phyloP scores from a whole-genome alignment of 1,284 basidiomycete genomes.

The Fomitopsis betulina region DNA sequence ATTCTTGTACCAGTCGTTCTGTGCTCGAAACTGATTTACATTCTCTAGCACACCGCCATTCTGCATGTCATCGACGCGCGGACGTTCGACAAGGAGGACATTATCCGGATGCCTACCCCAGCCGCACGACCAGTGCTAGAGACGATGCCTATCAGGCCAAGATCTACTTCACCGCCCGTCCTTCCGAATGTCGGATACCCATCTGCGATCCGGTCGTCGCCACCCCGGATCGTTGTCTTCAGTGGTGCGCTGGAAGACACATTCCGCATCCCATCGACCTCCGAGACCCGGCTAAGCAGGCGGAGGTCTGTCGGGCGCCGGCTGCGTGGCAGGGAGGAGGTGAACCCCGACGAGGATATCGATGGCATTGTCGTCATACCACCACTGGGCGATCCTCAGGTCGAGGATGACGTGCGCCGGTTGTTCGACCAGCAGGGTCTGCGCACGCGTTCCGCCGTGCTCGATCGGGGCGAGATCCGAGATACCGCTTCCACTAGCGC shows the following conservation, averaged over 20 bases:
- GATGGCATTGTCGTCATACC: constrained; percentile 49
- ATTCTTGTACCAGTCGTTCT: neutral
- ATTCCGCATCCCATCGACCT: constrained; percentile 40
- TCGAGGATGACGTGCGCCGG: constrained; percentile 58
- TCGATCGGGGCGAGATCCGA: constrained; percentile 9
- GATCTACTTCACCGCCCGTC: constrained; percentile 21
- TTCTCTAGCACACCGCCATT: constrained; percentile 61
- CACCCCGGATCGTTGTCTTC: constrained; percentile 38
- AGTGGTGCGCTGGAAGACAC: constrained; percentile 46
- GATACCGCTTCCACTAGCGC: constrained; percentile 8
- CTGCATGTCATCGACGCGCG: constrained; percentile 77
- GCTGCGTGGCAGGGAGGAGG: constrained; percentile 11
- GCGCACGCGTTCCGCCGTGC: constrained; percentile 17
- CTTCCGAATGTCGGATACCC: constrained; percentile 12
- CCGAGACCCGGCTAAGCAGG: constrained; percentile 19
- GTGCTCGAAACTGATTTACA: neutral
- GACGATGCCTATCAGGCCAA: constrained; percentile 20
- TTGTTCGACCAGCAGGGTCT: constrained; percentile 44
- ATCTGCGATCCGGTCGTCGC: constrained; percentile 16
- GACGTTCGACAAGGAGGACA: constrained; percentile 73
- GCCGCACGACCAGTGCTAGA: constrained; percentile 18
- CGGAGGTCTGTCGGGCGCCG: constrained; percentile 13
- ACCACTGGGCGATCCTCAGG: constrained; percentile 48
- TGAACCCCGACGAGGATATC: constrained; percentile 28
- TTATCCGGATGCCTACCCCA: constrained; percentile 55